Percentiles rank a stretch among this genome's conserved stretches.
These are phyloP conservation scores for Sporopachydermia cereana DNA, from an alignment of 1,139 yeast species.

Conservation along the genomic window DNA sequence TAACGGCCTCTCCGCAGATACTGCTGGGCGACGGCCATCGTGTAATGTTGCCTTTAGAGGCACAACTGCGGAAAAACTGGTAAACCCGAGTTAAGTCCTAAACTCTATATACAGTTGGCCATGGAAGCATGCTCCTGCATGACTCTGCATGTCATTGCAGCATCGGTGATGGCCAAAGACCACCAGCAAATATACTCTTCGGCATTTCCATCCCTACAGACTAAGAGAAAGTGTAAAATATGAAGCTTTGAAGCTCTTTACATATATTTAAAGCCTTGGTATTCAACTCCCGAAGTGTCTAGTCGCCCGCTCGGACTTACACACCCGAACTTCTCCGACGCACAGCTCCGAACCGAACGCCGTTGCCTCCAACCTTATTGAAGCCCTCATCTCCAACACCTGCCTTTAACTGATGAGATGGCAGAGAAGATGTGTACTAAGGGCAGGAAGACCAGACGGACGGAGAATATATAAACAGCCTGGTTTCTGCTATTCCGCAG, in stretches of 20 bases:
- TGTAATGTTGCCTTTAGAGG: neutral
- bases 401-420: slow-evolving; percentile 1
- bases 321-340: neutral
- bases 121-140: too few relatives aligned
- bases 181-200: neutral
- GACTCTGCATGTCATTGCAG: too few relatives aligned
- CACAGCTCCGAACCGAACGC: neutral
- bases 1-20: too few relatives aligned
- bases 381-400: slow-evolving; percentile 3
- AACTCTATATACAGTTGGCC: too few relatives aligned
- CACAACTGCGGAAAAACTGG: neutral
- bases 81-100: neutral
- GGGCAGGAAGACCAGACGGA: slow-evolving; percentile 1
- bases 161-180: neutral
- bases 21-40: too few relatives aligned
- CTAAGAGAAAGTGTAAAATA: neutral
- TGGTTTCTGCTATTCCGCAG: too few relatives aligned
- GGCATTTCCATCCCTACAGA: neutral
- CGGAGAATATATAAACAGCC: too few relatives aligned
- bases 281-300: too few relatives aligned
- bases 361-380: neutral
- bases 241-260: neutral
- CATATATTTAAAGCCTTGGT: too few relatives aligned
- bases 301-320: too few relatives aligned
- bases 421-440: neutral